Percentiles rank a stretch among this genome's conserved stretches.
Evolutionary conservation across 73 alveolate genomes (phyloP).

Genomic region (Tetrahymena malaccensis): DNA sequence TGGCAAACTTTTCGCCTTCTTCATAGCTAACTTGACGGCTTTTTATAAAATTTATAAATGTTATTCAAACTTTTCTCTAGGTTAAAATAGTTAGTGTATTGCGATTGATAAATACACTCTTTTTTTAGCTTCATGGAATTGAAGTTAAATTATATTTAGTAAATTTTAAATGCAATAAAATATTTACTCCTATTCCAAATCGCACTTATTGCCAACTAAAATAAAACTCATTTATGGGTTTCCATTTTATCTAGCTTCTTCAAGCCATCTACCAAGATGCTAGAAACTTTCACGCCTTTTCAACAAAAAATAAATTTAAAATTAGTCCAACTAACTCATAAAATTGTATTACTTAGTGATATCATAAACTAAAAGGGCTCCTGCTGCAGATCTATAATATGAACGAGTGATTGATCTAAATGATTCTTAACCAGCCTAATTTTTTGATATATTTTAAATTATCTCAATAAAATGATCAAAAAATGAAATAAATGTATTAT

Average conservation of each 20-base stretch:
- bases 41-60: constrained; percentile 15
- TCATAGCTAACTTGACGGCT: constrained; percentile 47
- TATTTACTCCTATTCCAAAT: constrained; percentile 62
- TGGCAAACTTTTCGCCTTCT: constrained; percentile 57
- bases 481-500: not conserved
- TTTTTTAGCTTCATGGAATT: constrained; percentile 36
- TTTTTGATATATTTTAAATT: constrained; percentile 33
- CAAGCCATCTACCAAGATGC: constrained; percentile 81
- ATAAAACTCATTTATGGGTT: constrained; percentile 80
- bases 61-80: not conserved
- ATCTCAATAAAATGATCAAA: not conserved
- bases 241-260: constrained; percentile 82
- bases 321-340: no score
- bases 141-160: not conserved
- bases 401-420: constrained; percentile 77
- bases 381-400: constrained; percentile 87
- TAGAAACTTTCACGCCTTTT: constrained; percentile 71
- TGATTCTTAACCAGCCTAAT: constrained; percentile 77
- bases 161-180: not conserved
- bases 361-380: constrained; percentile 81
- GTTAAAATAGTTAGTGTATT: constrained; percentile 15
- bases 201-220: constrained; percentile 85
- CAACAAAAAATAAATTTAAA: not conserved
- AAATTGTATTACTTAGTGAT: constrained; percentile 47
- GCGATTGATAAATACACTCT: constrained; percentile 14